phyloP scores from a whole-genome alignment of 1,284 basidiomycete genomes.

The Macrocybe sp. region DNA sequence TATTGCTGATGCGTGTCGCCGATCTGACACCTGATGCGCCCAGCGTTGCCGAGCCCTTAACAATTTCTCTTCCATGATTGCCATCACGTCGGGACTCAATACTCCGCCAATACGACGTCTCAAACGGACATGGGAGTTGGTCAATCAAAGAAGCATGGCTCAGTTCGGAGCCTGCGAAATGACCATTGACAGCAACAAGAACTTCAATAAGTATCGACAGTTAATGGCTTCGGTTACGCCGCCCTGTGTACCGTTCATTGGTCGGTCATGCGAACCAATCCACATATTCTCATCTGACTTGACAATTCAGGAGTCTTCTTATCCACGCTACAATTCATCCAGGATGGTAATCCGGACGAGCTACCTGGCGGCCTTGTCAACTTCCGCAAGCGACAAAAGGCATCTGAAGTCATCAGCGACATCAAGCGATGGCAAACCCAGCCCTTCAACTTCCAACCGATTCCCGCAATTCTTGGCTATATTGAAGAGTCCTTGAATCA shows the following conservation, averaged over 20 bases:
- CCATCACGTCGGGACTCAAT: slow-evolving; percentile 93
- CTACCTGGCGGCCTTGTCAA: slow-evolving; percentile 84
- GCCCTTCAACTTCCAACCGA: slow-evolving; percentile 80
- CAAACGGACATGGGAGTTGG: slow-evolving; percentile 94
- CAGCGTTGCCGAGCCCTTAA: slow-evolving; percentile 87
- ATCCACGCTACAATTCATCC: slow-evolving; percentile 94
- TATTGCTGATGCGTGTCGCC: slow-evolving; percentile 7
- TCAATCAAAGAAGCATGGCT: slow-evolving; percentile 68
- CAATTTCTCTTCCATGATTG: slow-evolving; percentile 96
- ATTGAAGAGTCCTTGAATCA: slow-evolving; percentile 75
- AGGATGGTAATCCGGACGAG: slow-evolving; percentile 95
- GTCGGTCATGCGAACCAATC: slow-evolving; percentile 36
- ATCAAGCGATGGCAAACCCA: slow-evolving; percentile 94
- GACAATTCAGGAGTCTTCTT: slow-evolving; percentile 79
- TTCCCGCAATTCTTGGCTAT: slow-evolving; percentile 68
- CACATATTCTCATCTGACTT: not conserved
- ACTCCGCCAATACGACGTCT: slow-evolving; percentile 91
- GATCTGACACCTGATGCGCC: slow-evolving; percentile 6
- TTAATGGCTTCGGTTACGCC: slow-evolving; percentile 83
- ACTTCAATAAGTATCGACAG: slow-evolving; percentile 90
- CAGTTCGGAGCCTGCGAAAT: slow-evolving; percentile 71
- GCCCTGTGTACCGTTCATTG: slow-evolving; percentile 97
- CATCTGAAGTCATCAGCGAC: slow-evolving; percentile 93
- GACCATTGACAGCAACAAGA: slow-evolving; percentile 86
- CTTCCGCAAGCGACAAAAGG: slow-evolving; percentile 92